These are phyloP conservation scores for Lachancea kluyveri DNA, from an alignment of 805 yeast species.

Conservation along the genomic window DNA sequence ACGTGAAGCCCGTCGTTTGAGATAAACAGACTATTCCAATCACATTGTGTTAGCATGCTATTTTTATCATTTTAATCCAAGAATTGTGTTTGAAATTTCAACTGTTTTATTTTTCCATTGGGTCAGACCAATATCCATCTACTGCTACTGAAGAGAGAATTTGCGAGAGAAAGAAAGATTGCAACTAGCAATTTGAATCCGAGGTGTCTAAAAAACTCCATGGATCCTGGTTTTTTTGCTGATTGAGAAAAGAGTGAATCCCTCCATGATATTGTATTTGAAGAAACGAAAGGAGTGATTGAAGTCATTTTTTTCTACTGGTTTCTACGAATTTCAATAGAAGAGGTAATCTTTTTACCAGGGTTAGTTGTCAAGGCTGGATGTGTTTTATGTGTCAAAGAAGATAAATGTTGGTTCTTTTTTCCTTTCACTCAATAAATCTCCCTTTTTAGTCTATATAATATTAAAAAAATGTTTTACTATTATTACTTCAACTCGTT, in stretches of 20 bases:
- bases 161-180: constrained; percentile 65
- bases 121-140: constrained; percentile 79
- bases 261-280: constrained; percentile 3
- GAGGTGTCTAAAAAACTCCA: too few species aligned
- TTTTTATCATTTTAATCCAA: constrained; percentile 3
- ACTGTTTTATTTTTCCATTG: neutral
- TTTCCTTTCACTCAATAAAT: too few species aligned
- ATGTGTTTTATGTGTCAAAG: too few species aligned
- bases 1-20: constrained; percentile 97
- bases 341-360: constrained; percentile 1
- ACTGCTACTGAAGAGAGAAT: constrained; percentile 89
- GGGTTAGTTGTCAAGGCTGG: too few species aligned
- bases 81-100: constrained; percentile 4
- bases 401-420: too few species aligned
- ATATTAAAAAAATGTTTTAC: too few species aligned
- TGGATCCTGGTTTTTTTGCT: too few species aligned
- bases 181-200: constrained; percentile 17
- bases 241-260: neutral
- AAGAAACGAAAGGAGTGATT: constrained; percentile 5
- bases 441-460: too few species aligned
- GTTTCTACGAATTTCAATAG: constrained; percentile 1
- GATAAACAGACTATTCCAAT: constrained; percentile 38
- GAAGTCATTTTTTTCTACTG: constrained; percentile 9
- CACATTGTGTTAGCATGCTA: neutral
- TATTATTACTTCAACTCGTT: too few species aligned